Percentiles rank a stretch among this genome's conserved stretches.
phyloP scores from a whole-genome alignment of 2,329 filamentous ascomycete species.

The Trichoderma cornu-damae region DNA sequence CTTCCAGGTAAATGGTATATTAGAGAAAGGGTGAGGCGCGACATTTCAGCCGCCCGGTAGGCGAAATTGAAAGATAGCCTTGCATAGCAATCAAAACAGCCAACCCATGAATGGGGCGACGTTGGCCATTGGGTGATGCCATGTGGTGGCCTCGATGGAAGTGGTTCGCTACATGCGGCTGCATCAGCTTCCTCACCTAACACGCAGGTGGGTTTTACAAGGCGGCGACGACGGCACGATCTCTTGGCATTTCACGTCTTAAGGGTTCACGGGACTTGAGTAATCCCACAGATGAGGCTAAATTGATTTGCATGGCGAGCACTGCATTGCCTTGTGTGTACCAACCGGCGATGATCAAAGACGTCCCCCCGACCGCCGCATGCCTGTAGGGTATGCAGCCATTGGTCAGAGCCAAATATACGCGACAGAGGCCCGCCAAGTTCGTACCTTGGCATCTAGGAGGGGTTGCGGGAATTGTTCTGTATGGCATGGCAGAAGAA shows the following conservation, averaged over 20 bases:
- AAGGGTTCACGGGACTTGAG: conserved; percentile 8
- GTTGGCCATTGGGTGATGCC: not conserved
- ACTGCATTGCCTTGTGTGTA: not conserved
- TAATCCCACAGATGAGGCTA: not conserved
- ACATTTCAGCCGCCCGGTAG: not conserved
- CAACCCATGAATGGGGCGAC: not conserved
- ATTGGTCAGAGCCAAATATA: not conserved
- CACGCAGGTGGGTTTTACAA: not conserved
- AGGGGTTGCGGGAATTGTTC: not conserved
- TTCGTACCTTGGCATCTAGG: no score
- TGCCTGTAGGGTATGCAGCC: not conserved
- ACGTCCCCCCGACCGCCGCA: not conserved
- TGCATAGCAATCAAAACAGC: not conserved
- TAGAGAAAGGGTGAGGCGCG: not conserved
- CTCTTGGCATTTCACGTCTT: not conserved
- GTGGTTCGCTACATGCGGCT: conserved; percentile 1
- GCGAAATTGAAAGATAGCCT: not conserved
- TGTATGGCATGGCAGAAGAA: not conserved
- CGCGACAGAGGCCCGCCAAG: not conserved
- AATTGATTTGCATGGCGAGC: not conserved
- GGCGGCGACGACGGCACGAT: not conserved
- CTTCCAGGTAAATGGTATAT: not conserved
- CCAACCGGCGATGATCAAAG: not conserved
- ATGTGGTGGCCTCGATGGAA: conserved; percentile 1
- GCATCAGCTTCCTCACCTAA: not conserved